Evolutionary conservation across 768 basidiomycete species (phyloP), one percentile per base, ranked within the genome.

Genomic region (Polyporus arcularius): DNA sequence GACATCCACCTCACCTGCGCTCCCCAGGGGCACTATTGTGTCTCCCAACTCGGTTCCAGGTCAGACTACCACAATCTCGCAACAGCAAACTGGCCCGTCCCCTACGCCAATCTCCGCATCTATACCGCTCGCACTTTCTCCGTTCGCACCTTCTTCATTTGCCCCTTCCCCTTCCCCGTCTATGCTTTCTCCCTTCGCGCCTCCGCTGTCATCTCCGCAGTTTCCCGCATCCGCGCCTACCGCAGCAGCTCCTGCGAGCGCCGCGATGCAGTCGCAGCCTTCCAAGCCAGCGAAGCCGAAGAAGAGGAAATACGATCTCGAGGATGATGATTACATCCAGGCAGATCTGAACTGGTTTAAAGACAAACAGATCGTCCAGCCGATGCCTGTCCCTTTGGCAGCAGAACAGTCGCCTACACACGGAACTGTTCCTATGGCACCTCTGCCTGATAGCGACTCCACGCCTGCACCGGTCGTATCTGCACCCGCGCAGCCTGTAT

Each of bases 341-440:
- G 65, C 61, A 0, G 68, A 70, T 30, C 51, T 67, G 1, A 53
- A 59, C 28, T 67, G 66, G 66, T 70, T 26, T 46, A 35, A 57
- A 57, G 43, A 61, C 18, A 62, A 43, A 26, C 51, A 56, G 35
- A 16, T 26, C 18, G 50, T 54, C 38, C 39, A 60, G 55, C 31
- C 28, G 5, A 11, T 6, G 7, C 35, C 35, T 11, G 7, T 11
- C 3, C 35, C 35, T 35, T 6, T 7, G 11, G 35, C 11, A 35
- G 7, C 35, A 35, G 35, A 35, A 6, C 49, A 9, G 18, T 26
- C 41, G 7, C 18, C 21, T 26, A 12, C 26, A 14, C 14, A 18
- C 10, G 21, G 5, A 7, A 47, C n/a, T 26, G n/a, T 1, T 11
- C 26, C 21, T 26, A 30, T 48, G 10, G 46, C 4, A 18, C 16